Evolutionary conservation across 2,329 filamentous ascomycete genomes (phyloP).

Genomic region (Trichoderma sp.): DNA sequence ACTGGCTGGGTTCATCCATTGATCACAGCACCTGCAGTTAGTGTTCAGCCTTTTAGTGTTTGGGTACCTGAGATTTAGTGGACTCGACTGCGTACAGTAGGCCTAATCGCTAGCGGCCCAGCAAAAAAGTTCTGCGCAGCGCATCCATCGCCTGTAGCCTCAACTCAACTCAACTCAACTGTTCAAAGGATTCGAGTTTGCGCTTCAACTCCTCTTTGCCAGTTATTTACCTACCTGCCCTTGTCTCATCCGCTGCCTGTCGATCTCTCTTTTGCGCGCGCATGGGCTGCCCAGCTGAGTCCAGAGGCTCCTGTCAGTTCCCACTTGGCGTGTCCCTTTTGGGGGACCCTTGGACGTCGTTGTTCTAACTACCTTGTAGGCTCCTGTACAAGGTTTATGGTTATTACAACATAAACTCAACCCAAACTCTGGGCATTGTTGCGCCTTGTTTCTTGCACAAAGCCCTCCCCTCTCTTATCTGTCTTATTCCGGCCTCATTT

Average conservation of each 20-base stretch:
- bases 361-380: background rate
- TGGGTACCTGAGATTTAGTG: background rate
- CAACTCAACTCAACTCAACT: no score
- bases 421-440: background rate
- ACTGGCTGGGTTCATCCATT: background rate
- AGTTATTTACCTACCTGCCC: no score
- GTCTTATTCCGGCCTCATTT: background rate
- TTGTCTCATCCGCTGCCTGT: background rate
- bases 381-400: constrained; percentile 20
- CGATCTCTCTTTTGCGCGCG: constrained; percentile 17
- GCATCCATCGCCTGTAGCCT: background rate
- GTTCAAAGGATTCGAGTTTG: no score
- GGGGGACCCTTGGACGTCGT: background rate
- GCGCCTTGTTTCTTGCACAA: background rate
- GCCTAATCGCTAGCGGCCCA: background rate
- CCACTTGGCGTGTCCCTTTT: constrained; percentile 4
- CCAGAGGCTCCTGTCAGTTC: constrained; percentile 9
- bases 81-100: background rate
- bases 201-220: no score
- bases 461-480: background rate
- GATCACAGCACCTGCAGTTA: background rate
- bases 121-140: background rate
- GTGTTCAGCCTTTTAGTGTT: background rate
- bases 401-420: constrained; percentile 5
- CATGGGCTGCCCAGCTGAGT: background rate